Evolutionary conservation across 1,284 basidiomycete genomes (phyloP).

Genomic region (Ceratobasidium sp.): DNA sequence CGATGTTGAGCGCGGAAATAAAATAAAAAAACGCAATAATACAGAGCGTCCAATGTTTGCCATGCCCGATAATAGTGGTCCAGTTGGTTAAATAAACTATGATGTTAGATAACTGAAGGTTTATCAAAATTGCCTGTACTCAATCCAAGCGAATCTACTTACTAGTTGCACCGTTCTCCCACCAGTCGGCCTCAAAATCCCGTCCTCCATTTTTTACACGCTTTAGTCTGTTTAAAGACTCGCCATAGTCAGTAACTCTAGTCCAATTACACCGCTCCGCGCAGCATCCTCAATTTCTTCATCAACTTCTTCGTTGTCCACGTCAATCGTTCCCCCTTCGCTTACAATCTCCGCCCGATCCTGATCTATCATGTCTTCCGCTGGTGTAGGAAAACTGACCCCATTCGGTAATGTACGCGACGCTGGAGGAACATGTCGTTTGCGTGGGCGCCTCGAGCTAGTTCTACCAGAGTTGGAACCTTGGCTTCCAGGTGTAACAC

Average conservation of each 20-base stretch:
- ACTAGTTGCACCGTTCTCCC: not conserved
- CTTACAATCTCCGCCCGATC: not conserved
- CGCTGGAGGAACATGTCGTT: slow-evolving; percentile 2
- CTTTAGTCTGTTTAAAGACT: not conserved
- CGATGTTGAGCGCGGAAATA: no score
- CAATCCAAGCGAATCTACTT: no score
- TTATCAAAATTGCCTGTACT: no score
- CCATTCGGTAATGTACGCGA: slow-evolving; percentile 3
- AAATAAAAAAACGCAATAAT: no score
- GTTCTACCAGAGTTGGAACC: not conserved
- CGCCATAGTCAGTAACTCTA: slow-evolving; percentile 30
- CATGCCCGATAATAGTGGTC: no score
- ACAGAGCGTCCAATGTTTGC: no score
- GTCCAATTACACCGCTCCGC: slow-evolving; percentile 27
- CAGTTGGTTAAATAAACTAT: no score
- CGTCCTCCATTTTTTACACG: not conserved
- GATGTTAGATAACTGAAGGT: no score
- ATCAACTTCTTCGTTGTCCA: not conserved
- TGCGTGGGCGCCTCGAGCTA: not conserved
- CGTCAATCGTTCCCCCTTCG: slow-evolving; percentile 9
- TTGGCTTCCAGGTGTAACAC: not conserved
- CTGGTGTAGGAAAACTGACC: slow-evolving; percentile 6
- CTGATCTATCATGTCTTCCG: slow-evolving; percentile 27
- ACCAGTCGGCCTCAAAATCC: not conserved
- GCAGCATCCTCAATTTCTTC: not conserved